Conservation (phyloP, 371 early-diverging fungal species). For the Massospora cicadina region DNA sequence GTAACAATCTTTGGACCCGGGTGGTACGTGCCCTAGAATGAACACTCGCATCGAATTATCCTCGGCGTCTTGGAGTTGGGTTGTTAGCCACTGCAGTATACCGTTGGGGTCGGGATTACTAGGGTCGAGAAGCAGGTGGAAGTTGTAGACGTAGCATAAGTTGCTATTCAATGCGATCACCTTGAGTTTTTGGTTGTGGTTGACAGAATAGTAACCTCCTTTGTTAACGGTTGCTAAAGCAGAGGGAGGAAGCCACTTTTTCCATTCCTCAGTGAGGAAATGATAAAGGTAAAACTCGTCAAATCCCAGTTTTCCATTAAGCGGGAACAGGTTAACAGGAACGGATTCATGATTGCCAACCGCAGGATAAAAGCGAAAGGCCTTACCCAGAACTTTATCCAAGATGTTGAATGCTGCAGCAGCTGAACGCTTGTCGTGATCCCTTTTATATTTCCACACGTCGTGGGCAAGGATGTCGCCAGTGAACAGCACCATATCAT, state of each 20-base stretch:
- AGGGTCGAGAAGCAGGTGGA: conserved; percentile 6
- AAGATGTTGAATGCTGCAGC: background rate
- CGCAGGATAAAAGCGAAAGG: conserved; percentile 8
- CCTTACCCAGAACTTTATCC: background rate
- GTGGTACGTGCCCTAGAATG: conserved; percentile 5
- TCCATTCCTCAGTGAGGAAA: conserved; percentile 14
- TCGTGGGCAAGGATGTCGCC: conserved; percentile 7
- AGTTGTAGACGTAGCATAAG: conserved; percentile 12
- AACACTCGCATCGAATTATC: conserved; percentile 9
- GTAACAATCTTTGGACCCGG: conserved; percentile 5
- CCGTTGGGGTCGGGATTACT: conserved; percentile 11
- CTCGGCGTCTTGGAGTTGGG: conserved; percentile 12
- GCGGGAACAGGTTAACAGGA: conserved; percentile 13
- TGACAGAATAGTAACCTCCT: conserved; percentile 13
- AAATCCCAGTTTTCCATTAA: conserved; percentile 1
- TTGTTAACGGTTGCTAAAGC: background rate
- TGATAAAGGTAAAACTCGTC: background rate
- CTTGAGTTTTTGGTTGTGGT: conserved; percentile 6
- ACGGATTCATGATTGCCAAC: conserved; percentile 16
- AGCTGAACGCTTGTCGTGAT: background rate
- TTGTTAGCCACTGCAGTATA: conserved; percentile 12
- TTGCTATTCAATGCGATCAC: conserved; percentile 13
- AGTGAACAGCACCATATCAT: conserved; percentile 9
- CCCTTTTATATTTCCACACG: background rate
- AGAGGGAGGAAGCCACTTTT: conserved; percentile 10